Conservation (phyloP, 2,329 filamentous ascomycete species). For the Ceratocystis diversiconidia region DNA sequence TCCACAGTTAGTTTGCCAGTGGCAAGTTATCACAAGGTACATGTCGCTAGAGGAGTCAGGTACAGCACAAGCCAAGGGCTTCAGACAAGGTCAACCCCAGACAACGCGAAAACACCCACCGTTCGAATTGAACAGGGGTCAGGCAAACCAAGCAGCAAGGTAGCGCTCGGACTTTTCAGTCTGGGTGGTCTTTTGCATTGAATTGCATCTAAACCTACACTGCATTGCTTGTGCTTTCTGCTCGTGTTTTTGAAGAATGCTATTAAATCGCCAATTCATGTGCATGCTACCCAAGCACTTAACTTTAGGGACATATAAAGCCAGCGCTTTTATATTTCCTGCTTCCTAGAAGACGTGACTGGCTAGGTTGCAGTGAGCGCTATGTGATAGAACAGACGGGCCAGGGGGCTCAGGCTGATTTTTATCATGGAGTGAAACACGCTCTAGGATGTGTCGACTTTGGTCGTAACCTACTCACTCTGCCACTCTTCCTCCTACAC, state of each 20-base stretch:
- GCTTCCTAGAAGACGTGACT: background rate
- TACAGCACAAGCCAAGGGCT: background rate
- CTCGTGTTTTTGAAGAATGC: background rate
- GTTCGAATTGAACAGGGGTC: constrained; percentile 1
- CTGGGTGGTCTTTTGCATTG: background rate
- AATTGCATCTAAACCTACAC: background rate
- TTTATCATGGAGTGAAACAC: constrained; percentile 9
- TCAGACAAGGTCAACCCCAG: constrained; percentile 10
- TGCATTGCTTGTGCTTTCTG: background rate
- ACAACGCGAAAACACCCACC: constrained; percentile 8
- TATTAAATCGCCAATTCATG: background rate
- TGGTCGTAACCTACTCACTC: background rate
- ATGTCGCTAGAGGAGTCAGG: background rate
- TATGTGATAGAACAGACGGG: background rate
- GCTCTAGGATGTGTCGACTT: constrained; percentile 6
- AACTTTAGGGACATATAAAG: background rate
- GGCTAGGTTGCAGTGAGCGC: background rate
- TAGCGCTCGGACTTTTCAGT: constrained; percentile 5
- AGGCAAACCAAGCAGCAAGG: background rate
- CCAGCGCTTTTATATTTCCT: background rate
- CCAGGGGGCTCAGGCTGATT: background rate
- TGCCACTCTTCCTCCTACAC: background rate
- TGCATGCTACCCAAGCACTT: background rate
- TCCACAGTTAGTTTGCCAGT: background rate
- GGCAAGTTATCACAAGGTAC: background rate